A percentile compares a stretch with the other conserved stretches of the same genome.
These are phyloP conservation scores for Moesziomyces globuligerus DNA, from an alignment of 1,284 basidiomycete genomes.

Conservation along the genomic window DNA sequence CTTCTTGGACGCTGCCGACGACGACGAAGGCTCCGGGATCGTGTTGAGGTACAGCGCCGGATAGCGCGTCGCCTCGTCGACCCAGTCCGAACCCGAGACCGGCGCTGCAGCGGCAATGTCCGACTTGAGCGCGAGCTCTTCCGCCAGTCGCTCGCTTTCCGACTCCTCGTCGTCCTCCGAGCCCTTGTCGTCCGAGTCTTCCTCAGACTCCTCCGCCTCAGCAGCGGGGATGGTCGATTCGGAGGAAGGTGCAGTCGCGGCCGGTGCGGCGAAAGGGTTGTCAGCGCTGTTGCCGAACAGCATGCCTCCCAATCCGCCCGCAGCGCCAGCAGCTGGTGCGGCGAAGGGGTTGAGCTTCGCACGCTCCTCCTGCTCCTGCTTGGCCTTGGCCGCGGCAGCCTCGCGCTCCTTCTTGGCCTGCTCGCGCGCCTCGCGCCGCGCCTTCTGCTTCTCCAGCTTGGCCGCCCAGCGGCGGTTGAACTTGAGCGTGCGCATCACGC, in stretches of 20 bases:
- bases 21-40: constrained; percentile 58
- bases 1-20: constrained; percentile 33
- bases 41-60: constrained; percentile 61
- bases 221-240: not conserved
- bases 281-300: constrained; percentile 51
- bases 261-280: constrained; percentile 46
- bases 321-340: constrained; percentile 13
- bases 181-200: constrained; percentile 25
- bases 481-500: constrained; percentile 61
- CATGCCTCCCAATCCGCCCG: constrained; percentile 29
- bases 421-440: constrained; percentile 21
- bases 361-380: constrained; percentile 42
- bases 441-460: constrained; percentile 62
- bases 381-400: constrained; percentile 34
- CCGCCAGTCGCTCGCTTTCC: constrained; percentile 52
- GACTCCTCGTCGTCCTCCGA: constrained; percentile 49
- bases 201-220: constrained; percentile 1
- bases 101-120: constrained; percentile 36
- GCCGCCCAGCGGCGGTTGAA: constrained; percentile 65
- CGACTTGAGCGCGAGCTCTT: constrained; percentile 64
- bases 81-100: constrained; percentile 45
- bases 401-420: constrained; percentile 40
- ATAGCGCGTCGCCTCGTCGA: constrained; percentile 41
- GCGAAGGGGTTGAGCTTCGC: constrained; percentile 54
- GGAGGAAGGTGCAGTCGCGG: constrained; percentile 7